Conservation (phyloP, 495 filamentous ascomycete genomes). For the Zalerion maritima region DNA sequence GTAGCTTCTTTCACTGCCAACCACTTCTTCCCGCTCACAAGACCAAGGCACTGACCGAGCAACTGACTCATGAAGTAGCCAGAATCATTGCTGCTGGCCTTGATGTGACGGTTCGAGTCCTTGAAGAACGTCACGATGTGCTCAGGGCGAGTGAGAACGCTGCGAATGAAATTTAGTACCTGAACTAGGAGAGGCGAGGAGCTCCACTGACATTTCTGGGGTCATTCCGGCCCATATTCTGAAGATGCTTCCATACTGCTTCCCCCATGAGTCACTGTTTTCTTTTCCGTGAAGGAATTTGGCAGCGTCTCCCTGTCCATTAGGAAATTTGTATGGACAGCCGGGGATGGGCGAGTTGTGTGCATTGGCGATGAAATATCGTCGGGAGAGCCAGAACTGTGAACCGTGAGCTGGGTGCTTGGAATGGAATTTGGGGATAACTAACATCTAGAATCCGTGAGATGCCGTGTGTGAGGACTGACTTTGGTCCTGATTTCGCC, state of each 20-base stretch:
- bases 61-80: constrained; percentile 22
- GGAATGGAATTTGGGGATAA: too few species aligned
- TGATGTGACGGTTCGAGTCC: constrained; percentile 20
- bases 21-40: constrained; percentile 19
- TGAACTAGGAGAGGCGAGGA: not conserved
- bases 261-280: constrained; percentile 10
- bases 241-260: constrained; percentile 13
- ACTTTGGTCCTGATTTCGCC: too few species aligned
- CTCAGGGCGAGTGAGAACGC: constrained; percentile 13
- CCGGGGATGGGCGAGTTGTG: constrained; percentile 5
- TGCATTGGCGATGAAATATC: not conserved
- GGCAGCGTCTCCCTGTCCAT: constrained; percentile 15
- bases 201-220: constrained; percentile 13
- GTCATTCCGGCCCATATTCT: constrained; percentile 20
- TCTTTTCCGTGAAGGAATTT: constrained; percentile 14
- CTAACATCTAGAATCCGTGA: too few species aligned
- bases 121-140: constrained; percentile 16
- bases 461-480: too few species aligned
- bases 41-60: constrained; percentile 24
- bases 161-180: constrained; percentile 3
- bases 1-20: not conserved
- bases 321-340: constrained; percentile 15
- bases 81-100: constrained; percentile 16
- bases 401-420: too few species aligned
- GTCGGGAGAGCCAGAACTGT: too few species aligned